A percentile compares a stretch with the other conserved stretches of the same genome.
These are phyloP conservation scores for Phytophthora ohioensis DNA, from an alignment of 352 stramenopile genomes.

Conservation along the genomic window DNA sequence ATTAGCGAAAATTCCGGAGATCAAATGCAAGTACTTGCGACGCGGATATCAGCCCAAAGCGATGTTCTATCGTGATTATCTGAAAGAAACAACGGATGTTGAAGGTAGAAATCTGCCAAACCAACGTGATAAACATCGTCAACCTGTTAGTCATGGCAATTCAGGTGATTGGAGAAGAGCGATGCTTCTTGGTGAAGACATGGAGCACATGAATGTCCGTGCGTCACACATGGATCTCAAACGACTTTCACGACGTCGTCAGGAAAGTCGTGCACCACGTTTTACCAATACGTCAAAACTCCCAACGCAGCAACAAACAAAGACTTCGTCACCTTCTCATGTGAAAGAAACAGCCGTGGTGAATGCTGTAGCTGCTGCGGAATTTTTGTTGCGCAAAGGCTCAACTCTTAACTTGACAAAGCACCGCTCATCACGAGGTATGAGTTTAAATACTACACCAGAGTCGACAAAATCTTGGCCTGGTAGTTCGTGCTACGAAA, in stretches of 20 bases:
- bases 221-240: conserved; percentile 57
- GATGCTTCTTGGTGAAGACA: conserved; percentile 46
- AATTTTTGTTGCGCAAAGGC: conserved; percentile 51
- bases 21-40: conserved; percentile 65
- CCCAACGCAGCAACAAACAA: conserved; percentile 9
- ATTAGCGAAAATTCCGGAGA: conserved; percentile 67
- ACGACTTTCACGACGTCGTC: conserved; percentile 37
- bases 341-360: conserved; percentile 41
- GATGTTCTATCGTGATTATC: conserved; percentile 67
- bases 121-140: conserved; percentile 34
- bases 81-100: conserved; percentile 46
- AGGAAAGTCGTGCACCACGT: conserved; percentile 29
- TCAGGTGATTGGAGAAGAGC: conserved; percentile 39
- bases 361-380: conserved; percentile 49
- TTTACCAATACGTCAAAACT: conserved; percentile 5
- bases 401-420: conserved; percentile 12
- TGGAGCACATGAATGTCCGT: conserved; percentile 47
- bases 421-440: conserved; percentile 7
- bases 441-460: background rate
- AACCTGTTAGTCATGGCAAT: conserved; percentile 23
- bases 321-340: background rate
- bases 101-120: conserved; percentile 9
- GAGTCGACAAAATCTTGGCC: conserved; percentile 17
- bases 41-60: conserved; percentile 70
- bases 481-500: conserved; percentile 30